Evolutionary conservation across 2,329 filamentous ascomycete genomes (phyloP), one percentile per base, ranked within the genome.

Genomic region (Ascochyta pisi): DNA sequence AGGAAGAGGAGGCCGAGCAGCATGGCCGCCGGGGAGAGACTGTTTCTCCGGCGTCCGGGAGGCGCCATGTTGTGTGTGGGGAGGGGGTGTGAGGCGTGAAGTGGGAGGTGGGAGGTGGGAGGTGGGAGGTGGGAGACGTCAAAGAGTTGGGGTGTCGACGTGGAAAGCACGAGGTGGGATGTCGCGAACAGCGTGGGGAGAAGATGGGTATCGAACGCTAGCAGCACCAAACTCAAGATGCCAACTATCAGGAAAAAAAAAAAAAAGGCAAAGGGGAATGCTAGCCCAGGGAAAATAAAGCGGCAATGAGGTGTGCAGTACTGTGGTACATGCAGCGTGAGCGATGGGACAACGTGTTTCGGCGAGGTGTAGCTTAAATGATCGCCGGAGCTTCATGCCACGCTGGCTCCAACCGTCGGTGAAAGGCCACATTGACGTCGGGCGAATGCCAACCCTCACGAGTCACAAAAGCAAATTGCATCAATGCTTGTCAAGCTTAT

Each of bases 1-100:
- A 88, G 77, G 53, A 85, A 77, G 53, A 83, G 63, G 54, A 85
- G 78, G 54, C 80, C 78, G 19, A 87, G 69, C 31, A 86, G 66
- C 44, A 84, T 65, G 13, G 81, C 66, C 54, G 82, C 69, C 57
- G 77, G 77, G 22, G 80, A 70, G 48, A 78, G 60, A 26, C 58
- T 59, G 44, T 59, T 62, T 66, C 73, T 72, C 74, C 80, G 75
- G 54, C 76, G 76, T 57, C 80, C 79, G 51, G 79, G 78, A 9
- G 78, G 78, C 60, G 77, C 74, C 80, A 82, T 82, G 63, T 64
- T 75, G 70, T 64, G 65, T 65, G 58, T 43, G 55, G 38, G 37
- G 53, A 50, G 50, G 38, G 5, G 24, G 8, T 6, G 24, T 26
- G 24, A 26, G 45, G 51, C 42, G 27, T 29, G 27, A 29, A 9